Conservation (phyloP, 139 green algal species). For the Tetradesmus lagerheimii region DNA sequence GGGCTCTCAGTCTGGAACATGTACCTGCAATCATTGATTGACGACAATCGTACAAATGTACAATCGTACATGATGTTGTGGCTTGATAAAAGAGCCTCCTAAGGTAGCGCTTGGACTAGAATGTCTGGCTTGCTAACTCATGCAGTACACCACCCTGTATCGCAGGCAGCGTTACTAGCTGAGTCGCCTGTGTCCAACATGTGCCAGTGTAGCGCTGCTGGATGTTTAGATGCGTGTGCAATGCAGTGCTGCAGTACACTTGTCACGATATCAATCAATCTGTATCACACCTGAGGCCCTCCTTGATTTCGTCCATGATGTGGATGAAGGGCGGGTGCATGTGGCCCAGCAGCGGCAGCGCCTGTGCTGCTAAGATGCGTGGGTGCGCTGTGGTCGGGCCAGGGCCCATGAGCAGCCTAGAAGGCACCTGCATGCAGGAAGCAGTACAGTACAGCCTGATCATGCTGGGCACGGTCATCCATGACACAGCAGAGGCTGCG, state of each 20-base stretch:
- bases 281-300: constrained; percentile 26
- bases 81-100: too few relatives aligned
- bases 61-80: too few relatives aligned
- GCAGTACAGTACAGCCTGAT: neutral
- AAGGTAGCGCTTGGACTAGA: too few relatives aligned
- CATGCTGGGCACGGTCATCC: neutral
- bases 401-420: constrained; percentile 87
- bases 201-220: neutral
- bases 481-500: neutral
- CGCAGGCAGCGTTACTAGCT: too few relatives aligned
- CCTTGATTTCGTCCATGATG: constrained; percentile 80
- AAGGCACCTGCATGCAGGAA: constrained; percentile 67
- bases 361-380: constrained; percentile 80
- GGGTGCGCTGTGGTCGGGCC: constrained; percentile 88
- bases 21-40: constrained; percentile 76
- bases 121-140: too few relatives aligned
- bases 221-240: neutral
- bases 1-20: constrained; percentile 86
- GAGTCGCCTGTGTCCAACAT: neutral
- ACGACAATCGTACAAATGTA: too few relatives aligned
- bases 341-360: constrained; percentile 87
- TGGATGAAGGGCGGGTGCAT: constrained; percentile 85
- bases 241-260: neutral
- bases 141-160: too few relatives aligned
- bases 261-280: too few relatives aligned